Base-by-base conservation (phyloP, 768 basidiomycete genomes). In the Podaxis sp. region DNA sequence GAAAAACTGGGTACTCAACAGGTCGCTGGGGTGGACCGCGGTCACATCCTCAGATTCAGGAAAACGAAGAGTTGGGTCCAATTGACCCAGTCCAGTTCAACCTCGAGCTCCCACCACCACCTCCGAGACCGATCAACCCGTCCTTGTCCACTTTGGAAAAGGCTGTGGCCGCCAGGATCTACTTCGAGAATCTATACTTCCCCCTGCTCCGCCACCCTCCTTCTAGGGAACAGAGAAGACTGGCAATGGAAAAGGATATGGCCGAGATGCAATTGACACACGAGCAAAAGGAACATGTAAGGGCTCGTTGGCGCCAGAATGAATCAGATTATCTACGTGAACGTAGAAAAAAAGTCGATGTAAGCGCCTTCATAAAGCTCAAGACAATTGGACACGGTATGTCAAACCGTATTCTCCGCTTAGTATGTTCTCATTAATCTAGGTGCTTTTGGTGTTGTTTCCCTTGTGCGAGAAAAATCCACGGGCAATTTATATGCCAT, bases 391-490 rank as follows among this genome's bases (percentile, higher is more conserved):
- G 96, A 39, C 94, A 97, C 74, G 95, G 95, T 93, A 62, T 67
- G 68, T 24, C 53, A 62, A 58, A 57, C 68, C 67, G 75, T 68
- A 42, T 36, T 53, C 66, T 71, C 66, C 63, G 68, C 44, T 59
- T 65, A 61, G 48, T 74, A 69, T 65, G 63, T 72, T 59, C 64
- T 58, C 57, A 68, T 72, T 70, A 67, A 66, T 68, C 64, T 74
- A 90, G 94, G 94, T 68, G 96, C 96, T 9, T 98, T 99, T 76
- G 96, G 96, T 0, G 96, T 98, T 51, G 96, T 99, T 17, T 92
- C 89, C 9, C 85, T 99, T 55, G 96, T 97, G 42, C 87, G 82
- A 74, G 95, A 98, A 76, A 85, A 84, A 68, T 80, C 84, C 26
- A 85, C 87, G 3, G 92, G 93, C 17, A 84, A 87, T 64, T 79